Evolutionary conservation across 2,329 filamentous ascomycete genomes (phyloP).

Genomic region (Rhynchosporium secalis): DNA sequence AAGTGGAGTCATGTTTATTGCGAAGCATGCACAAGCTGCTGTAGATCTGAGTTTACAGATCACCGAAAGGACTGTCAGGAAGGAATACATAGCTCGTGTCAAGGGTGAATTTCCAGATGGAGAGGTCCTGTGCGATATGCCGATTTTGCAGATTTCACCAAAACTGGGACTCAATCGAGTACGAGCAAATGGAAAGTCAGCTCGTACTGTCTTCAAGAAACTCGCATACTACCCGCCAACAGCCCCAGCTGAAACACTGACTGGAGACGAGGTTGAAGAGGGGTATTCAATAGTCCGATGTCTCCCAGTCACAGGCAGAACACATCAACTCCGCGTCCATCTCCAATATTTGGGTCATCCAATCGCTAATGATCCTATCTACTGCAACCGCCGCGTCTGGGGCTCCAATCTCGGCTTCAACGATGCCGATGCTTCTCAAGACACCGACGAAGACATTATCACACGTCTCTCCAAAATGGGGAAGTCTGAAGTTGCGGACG

Average conservation of each 20-base stretch:
- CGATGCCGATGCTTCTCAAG: constrained; percentile 64
- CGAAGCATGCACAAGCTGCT: constrained; percentile 79
- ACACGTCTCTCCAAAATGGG: constrained; percentile 84
- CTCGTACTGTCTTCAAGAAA: constrained; percentile 86
- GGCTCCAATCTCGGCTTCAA: constrained; percentile 72
- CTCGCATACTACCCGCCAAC: constrained; percentile 82
- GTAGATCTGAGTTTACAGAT: constrained; percentile 77
- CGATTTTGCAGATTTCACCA: constrained; percentile 89
- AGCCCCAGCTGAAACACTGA: constrained; percentile 21
- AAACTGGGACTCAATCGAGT: constrained; percentile 93
- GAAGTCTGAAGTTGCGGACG: constrained; percentile 87
- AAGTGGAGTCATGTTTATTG: constrained; percentile 97
- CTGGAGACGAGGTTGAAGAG: constrained; percentile 55
- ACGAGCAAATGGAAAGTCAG: constrained; percentile 87
- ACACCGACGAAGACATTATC: constrained; percentile 88
- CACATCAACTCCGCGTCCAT: constrained; percentile 93
- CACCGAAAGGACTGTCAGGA: constrained; percentile 77
- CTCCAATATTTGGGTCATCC: constrained; percentile 92
- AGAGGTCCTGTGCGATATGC: constrained; percentile 88
- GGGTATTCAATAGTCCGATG: constrained; percentile 96
- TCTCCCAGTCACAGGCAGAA: constrained; percentile 87
- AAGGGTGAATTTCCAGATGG: constrained; percentile 89
- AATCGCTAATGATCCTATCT: constrained; percentile 97
- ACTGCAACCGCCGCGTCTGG: constrained; percentile 92
- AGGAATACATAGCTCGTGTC: constrained; percentile 93